Percentiles rank a stretch among this genome's conserved stretches.
Conservation (phyloP, 805 yeast genomes). For the Kluyveromyces nonfermentans region DNA sequence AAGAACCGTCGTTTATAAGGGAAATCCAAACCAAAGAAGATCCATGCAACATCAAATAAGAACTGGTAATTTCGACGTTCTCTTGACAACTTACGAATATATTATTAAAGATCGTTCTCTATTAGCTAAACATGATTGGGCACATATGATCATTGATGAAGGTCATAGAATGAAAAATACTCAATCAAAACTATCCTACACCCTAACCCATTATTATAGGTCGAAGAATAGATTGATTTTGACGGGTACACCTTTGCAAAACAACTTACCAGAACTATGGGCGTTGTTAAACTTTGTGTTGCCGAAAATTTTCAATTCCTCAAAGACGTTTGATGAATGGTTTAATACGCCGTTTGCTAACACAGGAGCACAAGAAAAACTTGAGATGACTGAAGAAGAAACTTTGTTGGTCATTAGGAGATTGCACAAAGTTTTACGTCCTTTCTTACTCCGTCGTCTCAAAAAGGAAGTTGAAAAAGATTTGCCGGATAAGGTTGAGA, state of each 20-base stretch:
- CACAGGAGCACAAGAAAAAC: slow-evolving; percentile 72
- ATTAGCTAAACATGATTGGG: slow-evolving; percentile 60
- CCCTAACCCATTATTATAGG: slow-evolving; percentile 61
- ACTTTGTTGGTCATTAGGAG: slow-evolving; percentile 71
- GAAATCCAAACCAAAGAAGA: slow-evolving; percentile 65
- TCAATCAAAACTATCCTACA: slow-evolving; percentile 60
- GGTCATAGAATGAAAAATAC: slow-evolving; percentile 86
- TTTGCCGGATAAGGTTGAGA: slow-evolving; percentile 76
- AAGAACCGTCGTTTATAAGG: slow-evolving; percentile 65
- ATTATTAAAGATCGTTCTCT: slow-evolving; percentile 69
- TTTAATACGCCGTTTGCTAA: slow-evolving; percentile 83
- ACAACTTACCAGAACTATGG: slow-evolving; percentile 80
- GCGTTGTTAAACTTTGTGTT: slow-evolving; percentile 72
- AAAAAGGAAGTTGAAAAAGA: slow-evolving; percentile 84
- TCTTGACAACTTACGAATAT: slow-evolving; percentile 75
- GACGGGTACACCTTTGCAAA: slow-evolving; percentile 84
- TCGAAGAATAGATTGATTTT: slow-evolving; percentile 71
- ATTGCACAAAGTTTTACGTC: slow-evolving; percentile 78
- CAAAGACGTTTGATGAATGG: slow-evolving; percentile 83
- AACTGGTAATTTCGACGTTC: slow-evolving; percentile 62
- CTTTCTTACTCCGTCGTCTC: slow-evolving; percentile 73
- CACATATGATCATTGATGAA: slow-evolving; percentile 85
- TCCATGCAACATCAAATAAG: slow-evolving; percentile 54
- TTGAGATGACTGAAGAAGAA: slow-evolving; percentile 81
- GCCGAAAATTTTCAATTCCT: slow-evolving; percentile 79